A percentile compares a stretch with the other conserved stretches of the same genome.
These are phyloP conservation scores for Cladosporium cucumerinum DNA, from an alignment of 2,329 filamentous ascomycete genomes.

Conservation along the genomic window DNA sequence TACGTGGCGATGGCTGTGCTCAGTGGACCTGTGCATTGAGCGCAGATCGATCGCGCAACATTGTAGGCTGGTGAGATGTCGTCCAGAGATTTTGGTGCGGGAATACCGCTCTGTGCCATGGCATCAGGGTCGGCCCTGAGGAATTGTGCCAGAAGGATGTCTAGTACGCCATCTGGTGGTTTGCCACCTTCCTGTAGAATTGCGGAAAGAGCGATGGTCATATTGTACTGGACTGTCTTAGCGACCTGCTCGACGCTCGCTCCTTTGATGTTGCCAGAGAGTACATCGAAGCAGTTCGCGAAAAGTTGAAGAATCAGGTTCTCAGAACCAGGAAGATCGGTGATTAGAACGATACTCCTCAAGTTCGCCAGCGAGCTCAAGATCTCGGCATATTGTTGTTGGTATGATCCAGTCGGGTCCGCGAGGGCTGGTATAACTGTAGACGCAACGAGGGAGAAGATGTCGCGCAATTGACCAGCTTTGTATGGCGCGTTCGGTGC, in stretches of 20 bases:
- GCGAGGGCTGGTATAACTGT: conserved; percentile 80
- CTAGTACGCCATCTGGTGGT: conserved; percentile 77
- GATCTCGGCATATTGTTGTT: conserved; percentile 88
- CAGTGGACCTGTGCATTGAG: conserved; percentile 88
- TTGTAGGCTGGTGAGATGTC: conserved; percentile 90
- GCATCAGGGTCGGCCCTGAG: conserved; percentile 72
- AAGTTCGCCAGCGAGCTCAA: conserved; percentile 84
- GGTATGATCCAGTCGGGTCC: conserved; percentile 84
- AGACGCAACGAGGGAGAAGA: conserved; percentile 84
- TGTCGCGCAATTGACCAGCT: conserved; percentile 86
- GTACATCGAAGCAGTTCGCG: conserved; percentile 84
- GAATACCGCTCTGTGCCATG: conserved; percentile 46
- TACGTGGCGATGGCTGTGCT: conserved; percentile 90
- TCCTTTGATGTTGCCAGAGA: conserved; percentile 72
- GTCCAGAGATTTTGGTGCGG: conserved; percentile 51
- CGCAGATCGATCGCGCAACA: conserved; percentile 94
- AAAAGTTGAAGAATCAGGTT: conserved; percentile 78
- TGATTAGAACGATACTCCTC: conserved; percentile 89
- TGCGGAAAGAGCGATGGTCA: conserved; percentile 79
- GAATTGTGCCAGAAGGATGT: conserved; percentile 94
- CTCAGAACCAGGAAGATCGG: conserved; percentile 80
- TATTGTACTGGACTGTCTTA: conserved; percentile 90
- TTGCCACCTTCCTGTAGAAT: conserved; percentile 81
- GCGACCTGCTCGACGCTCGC: conserved; percentile 76
- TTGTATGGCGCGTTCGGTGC: conserved; percentile 95